Evolutionary conservation across 1,284 basidiomycete genomes (phyloP).

Genomic region (Ganoderma sinense): DNA sequence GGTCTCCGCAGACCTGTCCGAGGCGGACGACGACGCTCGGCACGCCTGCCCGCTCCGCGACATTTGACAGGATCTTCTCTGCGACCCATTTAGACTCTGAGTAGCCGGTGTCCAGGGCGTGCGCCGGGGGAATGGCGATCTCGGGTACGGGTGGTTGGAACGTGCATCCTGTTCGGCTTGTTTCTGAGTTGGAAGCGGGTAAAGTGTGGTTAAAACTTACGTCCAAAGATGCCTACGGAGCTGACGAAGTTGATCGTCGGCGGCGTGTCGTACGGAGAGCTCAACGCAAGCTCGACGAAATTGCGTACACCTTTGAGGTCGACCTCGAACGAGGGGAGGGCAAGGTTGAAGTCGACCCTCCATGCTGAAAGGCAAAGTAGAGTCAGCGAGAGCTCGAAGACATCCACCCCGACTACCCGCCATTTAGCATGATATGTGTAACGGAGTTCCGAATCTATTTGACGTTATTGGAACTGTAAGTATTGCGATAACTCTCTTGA

Average conservation of each 20-base stretch:
- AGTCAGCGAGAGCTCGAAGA: not conserved
- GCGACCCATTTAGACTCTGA: constrained; percentile 50
- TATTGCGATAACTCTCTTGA: no score
- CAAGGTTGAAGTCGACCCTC: constrained; percentile 45
- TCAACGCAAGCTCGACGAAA: constrained; percentile 36
- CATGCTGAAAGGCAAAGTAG: constrained; percentile 36
- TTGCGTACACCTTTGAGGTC: constrained; percentile 30
- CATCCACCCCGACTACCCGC: constrained; percentile 30
- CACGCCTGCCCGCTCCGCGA: constrained; percentile 32
- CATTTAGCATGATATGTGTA: constrained; percentile 43
- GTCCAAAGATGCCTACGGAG: constrained; percentile 39
- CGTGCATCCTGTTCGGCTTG: constrained; percentile 14
- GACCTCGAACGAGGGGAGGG: constrained; percentile 32
- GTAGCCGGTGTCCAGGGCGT: constrained; percentile 46
- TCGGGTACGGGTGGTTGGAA: constrained; percentile 20
- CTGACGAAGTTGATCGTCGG: constrained; percentile 41
- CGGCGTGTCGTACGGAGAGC: constrained; percentile 28
- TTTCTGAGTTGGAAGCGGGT: not conserved
- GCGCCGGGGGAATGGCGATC: constrained; percentile 24
- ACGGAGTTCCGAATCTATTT: constrained; percentile 30
- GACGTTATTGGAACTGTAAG: not conserved
- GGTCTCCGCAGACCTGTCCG: constrained; percentile 51
- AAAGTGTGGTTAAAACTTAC: constrained; percentile 14
- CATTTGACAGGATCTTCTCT: constrained; percentile 40
- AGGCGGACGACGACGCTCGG: constrained; percentile 45